These are phyloP conservation scores for Fusarium papillatum DNA, from an alignment of 2,329 filamentous ascomycete genomes.

Conservation along the genomic window DNA sequence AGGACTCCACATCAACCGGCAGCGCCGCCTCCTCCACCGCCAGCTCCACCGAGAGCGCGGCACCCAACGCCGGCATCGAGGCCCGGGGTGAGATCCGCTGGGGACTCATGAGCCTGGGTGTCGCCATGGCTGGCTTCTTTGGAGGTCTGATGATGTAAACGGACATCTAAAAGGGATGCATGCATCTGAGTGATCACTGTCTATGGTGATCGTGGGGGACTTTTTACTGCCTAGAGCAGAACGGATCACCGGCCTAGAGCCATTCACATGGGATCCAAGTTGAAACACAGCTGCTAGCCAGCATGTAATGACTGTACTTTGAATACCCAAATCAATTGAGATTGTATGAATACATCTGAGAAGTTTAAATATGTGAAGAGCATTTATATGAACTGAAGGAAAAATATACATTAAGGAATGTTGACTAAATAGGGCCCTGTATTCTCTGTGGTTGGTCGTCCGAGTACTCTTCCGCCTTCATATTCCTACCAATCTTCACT, in stretches of 20 bases:
- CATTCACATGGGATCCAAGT: slow-evolving; percentile 1
- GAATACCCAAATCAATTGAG: background rate
- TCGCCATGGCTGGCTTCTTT: slow-evolving; percentile 38
- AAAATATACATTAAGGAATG: background rate
- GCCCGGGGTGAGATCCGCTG: slow-evolving; percentile 40
- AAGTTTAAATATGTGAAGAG: background rate
- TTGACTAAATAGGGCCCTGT: background rate
- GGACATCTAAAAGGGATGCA: background rate
- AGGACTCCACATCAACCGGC: background rate
- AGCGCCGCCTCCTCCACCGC: background rate
- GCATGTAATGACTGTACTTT: slow-evolving; percentile 2
- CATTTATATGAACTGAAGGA: background rate
- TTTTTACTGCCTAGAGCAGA: slow-evolving; percentile 6
- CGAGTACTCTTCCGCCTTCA: background rate
- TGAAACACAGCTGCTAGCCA: slow-evolving; percentile 5
- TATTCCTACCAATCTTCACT: background rate
- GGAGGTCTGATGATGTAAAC: slow-evolving; percentile 39
- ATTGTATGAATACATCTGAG: background rate
- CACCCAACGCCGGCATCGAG: slow-evolving; percentile 33
- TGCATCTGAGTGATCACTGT: background rate
- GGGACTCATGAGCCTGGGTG: slow-evolving; percentile 39
- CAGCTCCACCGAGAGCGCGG: slow-evolving; percentile 25
- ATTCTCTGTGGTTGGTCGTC: background rate
- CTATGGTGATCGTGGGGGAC: background rate
- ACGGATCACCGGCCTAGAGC: slow-evolving; percentile 10